Percentiles rank a stretch among this genome's conserved stretches.
Conservation (phyloP, 768 basidiomycete species). For the Favolaschia claudopus region DNA sequence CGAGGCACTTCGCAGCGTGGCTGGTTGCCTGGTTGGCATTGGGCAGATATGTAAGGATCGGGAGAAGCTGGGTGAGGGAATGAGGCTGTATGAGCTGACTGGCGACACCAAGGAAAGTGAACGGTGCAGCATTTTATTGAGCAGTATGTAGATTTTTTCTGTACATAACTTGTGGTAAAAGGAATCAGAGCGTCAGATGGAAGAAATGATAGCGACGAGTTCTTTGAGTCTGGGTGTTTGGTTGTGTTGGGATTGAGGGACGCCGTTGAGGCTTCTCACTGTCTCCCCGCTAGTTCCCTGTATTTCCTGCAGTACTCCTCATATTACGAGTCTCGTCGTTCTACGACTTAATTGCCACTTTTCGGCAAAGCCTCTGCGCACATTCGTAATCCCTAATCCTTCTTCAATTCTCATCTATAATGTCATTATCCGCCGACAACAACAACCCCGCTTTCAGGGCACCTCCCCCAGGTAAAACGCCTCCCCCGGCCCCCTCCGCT, state of each 20-base stretch:
- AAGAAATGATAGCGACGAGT: too few species aligned
- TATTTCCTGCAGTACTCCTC: slow-evolving; percentile 22
- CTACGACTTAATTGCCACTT: slow-evolving; percentile 39
- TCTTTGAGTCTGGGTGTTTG: too few species aligned
- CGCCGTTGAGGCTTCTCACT: slow-evolving; percentile 5
- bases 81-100: slow-evolving; percentile 13
- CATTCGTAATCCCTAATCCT: slow-evolving; percentile 85
- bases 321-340: slow-evolving; percentile 37
- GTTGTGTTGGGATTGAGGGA: not conserved
- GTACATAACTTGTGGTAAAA: too few species aligned
- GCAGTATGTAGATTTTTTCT: too few species aligned
- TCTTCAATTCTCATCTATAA: slow-evolving; percentile 74
- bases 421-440: slow-evolving; percentile 91
- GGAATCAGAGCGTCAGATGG: too few species aligned
- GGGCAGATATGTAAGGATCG: slow-evolving; percentile 8
- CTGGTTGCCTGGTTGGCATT: slow-evolving; percentile 15
- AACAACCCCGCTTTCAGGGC: slow-evolving; percentile 82
- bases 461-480: slow-evolving; percentile 84
- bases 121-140: too few species aligned
- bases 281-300: slow-evolving; percentile 7
- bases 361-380: slow-evolving; percentile 43
- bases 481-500: slow-evolving; percentile 89
- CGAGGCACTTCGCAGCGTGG: slow-evolving; percentile 11
- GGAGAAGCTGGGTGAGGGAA: slow-evolving; percentile 9
- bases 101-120: slow-evolving; percentile 5